Evolutionary conservation across 108 stramenopile genomes (phyloP), one percentile per base, ranked within the genome.

Genomic region (Conticribra weissflogii): DNA sequence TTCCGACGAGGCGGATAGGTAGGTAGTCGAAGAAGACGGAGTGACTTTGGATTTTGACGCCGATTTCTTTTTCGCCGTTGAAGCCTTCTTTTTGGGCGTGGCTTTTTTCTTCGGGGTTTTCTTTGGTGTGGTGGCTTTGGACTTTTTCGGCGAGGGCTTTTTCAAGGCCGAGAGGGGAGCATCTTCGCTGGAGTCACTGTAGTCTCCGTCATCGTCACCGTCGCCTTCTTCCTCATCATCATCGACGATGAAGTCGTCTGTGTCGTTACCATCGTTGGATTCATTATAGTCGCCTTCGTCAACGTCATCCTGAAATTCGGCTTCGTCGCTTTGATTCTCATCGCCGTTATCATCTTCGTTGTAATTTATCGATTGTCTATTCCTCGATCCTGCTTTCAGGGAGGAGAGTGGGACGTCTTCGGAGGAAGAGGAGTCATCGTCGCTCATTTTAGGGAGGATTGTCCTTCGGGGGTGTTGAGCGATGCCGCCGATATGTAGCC

Each of bases 151-250:
- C 68, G 75, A 60, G 30, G 60, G 21, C 5, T 63, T 71, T 57
- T 87, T 87, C 59, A 91, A 73, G 28, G 78, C 19, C 3, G 87
- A 65, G 3, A 94, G 74, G 25, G 90, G 93, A 52, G 83, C 78
- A 68, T 91, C 89, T 27, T 90, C 89, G 68, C 79, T 80, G 59
- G 66, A 67, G 44, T 73, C 72, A 34, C 61, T 63, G 30, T 31
- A 33, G 36, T 56, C 69, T 24, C 68, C 72, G 3, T 36, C 72
- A 27, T 76, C 66, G 3, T 76, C 66, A 7, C 68, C 67, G 47
- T 77, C 76, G 28, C 66, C 68, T 48, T 61, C 65, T 21, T 63
- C 63, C 19, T 53, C 63, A 19, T 53, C 62, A 25, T 63, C 62
- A 28, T 63, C 64, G 8, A 28, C 72, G n/a, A 59, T 59, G 48